A percentile compares a stretch with the other conserved stretches of the same genome.
phyloP scores from a whole-genome alignment of 129 eudicot species.

The sunflower (Helianthus annuus) region HanXRQr2.0-SUNRISE NC_035435.2:150337500-150337999 shows the following conservation, averaged over 20 bases:
- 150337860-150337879: not conserved
- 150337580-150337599: conserved; percentile 53
- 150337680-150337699: conserved; percentile 45
- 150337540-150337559: conserved; percentile 60
- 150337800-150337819: not conserved
- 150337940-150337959: not conserved
- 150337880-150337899: not conserved
- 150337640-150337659: conserved; percentile 84
- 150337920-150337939: not conserved
- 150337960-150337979: conserved; percentile 10
- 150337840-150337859: conserved; percentile 1
- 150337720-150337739: conserved; percentile 42
- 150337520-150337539: conserved; percentile 79
- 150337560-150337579: conserved; percentile 22
- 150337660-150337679: conserved; percentile 55
- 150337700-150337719: conserved; percentile 43
- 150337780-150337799: conserved; percentile 21
- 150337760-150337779: not conserved
- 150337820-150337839: not conserved
- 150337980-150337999: not conserved
- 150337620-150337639: conserved; percentile 72
- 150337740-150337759: not conserved
- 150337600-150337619: conserved; percentile 68
- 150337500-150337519: conserved; percentile 70
- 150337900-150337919: not conserved